Evolutionary conservation across 495 filamentous ascomycete species (phyloP).

Genomic region (Penicillium egyptiacum): DNA sequence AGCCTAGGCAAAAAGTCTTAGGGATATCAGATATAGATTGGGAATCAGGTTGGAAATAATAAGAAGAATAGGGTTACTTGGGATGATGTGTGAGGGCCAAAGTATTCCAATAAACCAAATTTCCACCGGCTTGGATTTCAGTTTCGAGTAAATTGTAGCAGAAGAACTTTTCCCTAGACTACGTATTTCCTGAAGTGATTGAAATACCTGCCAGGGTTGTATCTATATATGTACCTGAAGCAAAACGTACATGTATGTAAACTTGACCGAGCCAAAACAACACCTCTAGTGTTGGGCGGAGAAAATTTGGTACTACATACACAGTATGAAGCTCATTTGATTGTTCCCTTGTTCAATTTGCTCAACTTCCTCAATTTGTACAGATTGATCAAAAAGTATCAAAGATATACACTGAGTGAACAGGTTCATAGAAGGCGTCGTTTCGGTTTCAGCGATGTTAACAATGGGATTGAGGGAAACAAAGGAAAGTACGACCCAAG

Average conservation of each 20-base stretch:
- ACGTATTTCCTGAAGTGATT: neutral
- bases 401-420: neutral
- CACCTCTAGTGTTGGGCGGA: neutral
- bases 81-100: neutral
- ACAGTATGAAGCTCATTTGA: neutral
- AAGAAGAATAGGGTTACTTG: neutral
- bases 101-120: neutral
- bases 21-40: neutral
- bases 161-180: neutral
- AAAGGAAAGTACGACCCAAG: neutral
- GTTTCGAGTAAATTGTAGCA: neutral
- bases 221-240: neutral
- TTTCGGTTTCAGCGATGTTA: neutral
- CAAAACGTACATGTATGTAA: neutral
- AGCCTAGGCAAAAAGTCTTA: neutral
- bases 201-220: neutral
- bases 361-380: neutral
- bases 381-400: neutral
- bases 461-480: neutral
- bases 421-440: neutral
- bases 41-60: conserved; percentile 3
- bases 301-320: neutral
- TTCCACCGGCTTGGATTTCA: neutral
- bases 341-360: neutral
- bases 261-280: neutral